Evolutionary conservation across 1,284 basidiomycete genomes (phyloP).

Genomic region (Apiotrichum brassicae): DNA sequence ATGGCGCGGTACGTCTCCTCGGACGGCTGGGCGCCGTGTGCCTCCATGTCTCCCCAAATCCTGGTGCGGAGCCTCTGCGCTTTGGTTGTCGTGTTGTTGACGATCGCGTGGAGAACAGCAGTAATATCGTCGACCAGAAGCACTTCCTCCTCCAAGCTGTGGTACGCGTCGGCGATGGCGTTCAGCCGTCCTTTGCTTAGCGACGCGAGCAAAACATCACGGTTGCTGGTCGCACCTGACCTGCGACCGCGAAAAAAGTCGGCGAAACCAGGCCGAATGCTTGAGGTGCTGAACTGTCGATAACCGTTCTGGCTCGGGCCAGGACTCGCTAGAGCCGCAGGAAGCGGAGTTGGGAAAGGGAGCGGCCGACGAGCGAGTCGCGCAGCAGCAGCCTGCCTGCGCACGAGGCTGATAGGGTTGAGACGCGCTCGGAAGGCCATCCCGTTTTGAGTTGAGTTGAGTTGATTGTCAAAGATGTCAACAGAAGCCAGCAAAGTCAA

Average conservation of each 20-base stretch:
- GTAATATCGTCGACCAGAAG: background rate
- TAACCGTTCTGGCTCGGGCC: background rate
- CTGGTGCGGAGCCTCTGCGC: conserved; percentile 11
- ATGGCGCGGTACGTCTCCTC: background rate
- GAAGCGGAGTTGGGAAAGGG: conserved; percentile 11
- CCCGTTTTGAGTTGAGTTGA: conserved; percentile 2
- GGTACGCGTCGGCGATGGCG: conserved; percentile 3
- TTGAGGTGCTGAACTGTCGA: background rate
- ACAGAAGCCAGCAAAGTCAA: no score
- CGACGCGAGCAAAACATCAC: conserved; percentile 1
- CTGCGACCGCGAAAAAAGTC: background rate
- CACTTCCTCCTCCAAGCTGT: background rate
- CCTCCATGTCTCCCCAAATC: conserved; percentile 13
- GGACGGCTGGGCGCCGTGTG: background rate
- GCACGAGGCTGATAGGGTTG: conserved; percentile 16
- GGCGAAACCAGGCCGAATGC: background rate
- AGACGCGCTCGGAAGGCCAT: conserved; percentile 29
- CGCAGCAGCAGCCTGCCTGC: conserved; percentile 10
- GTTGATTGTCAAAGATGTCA: no score
- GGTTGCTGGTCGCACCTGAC: background rate
- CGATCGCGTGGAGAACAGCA: background rate
- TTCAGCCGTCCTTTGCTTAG: conserved; percentile 1
- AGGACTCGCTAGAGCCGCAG: conserved; percentile 8
- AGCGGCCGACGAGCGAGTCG: background rate
- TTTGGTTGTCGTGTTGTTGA: background rate